Percentiles rank a stretch among this genome's conserved stretches.
Evolutionary conservation across 305 asterid species (phyloP).

Genomic region (Fraxinus baroniana): DNA sequence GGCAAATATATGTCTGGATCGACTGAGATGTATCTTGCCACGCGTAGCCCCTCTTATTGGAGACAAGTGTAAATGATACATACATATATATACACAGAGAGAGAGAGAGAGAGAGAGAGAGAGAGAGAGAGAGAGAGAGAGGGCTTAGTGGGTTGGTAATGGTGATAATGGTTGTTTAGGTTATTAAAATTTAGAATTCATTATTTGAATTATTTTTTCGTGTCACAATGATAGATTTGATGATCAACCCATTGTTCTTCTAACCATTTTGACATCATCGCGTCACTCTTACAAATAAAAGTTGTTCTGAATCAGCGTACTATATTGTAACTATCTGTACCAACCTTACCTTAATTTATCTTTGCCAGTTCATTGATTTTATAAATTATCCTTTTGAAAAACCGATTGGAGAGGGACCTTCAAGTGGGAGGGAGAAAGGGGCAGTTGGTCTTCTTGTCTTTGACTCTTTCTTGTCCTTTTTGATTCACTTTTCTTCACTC

Average conservation of each 20-base stretch:
- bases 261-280: not conserved
- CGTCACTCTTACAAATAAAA: not conserved
- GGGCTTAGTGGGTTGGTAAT: not conserved
- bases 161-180: slow-evolving; percentile 37
- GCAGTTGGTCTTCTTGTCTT: not conserved
- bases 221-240: not conserved
- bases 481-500: slow-evolving; percentile 15
- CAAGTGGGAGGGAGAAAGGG: slow-evolving; percentile 3
- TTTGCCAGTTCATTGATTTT: slow-evolving; percentile 37
- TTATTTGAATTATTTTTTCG: slow-evolving; percentile 44
- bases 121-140: not conserved
- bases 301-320: not conserved
- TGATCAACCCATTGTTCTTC: not conserved
- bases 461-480: slow-evolving; percentile 25
- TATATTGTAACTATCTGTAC: not conserved
- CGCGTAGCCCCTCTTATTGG: slow-evolving; percentile 21
- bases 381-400: not conserved
- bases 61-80: not conserved
- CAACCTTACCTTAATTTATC: not conserved
- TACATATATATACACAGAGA: not conserved
- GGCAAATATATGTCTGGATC: not conserved
- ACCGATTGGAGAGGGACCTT: slow-evolving; percentile 7
- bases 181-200: not conserved
- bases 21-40: not conserved
- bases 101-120: not conserved